Base-by-base conservation (phyloP, 139 green algal genomes). In the Edaphochlamys debaryana region DNA sequence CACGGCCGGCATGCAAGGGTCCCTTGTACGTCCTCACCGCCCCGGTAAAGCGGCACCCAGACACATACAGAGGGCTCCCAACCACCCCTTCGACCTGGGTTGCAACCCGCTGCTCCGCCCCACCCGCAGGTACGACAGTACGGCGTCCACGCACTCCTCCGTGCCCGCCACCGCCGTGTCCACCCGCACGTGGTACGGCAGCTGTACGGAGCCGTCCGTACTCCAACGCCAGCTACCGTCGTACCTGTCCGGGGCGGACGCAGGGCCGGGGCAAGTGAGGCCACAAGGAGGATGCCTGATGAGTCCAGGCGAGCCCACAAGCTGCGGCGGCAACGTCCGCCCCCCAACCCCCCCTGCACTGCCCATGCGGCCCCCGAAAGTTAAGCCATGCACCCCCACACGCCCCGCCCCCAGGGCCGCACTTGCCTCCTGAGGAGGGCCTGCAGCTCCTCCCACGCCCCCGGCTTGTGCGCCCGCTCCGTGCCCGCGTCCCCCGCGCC, bases 401-500 rank as follows among this genome's bases (percentile, higher is more conserved):
- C 22, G 30, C 29, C 52, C 22, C 54, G 52, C 38, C 41, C 40
- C 64, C 64, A 29, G 3, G 64, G 5, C 68, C 41, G 25, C 29
- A 11, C 85, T 11, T 62, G 89, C 89, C 78, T 80, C 30, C 45
- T 37, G 27, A 93, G 56, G 4, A 93, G 62, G 3, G 50, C 69
- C 74, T 92, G 87, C 34, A 95, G 79, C 36, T 86, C 71, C 32
- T 76, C 70, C 92, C 92, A 95, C 29, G 30, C 86, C 6, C 77
- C 37, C 3, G 92, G 92, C 85, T 95, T 95, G 86, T 95, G 92
- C 0, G 15, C 52, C 3, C 67, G 34, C 0, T 79, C 73, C 0
- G 69, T 80, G 27, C 79, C 77, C 0, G 41, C 22, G 27, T 92
- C 69, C n/a, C 32, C 3, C 20, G 40, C 54, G 0, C 69, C 87